These are phyloP conservation scores for Vinca minor DNA, from an alignment of 257 asterid species.

Conservation along the genomic window DNA sequence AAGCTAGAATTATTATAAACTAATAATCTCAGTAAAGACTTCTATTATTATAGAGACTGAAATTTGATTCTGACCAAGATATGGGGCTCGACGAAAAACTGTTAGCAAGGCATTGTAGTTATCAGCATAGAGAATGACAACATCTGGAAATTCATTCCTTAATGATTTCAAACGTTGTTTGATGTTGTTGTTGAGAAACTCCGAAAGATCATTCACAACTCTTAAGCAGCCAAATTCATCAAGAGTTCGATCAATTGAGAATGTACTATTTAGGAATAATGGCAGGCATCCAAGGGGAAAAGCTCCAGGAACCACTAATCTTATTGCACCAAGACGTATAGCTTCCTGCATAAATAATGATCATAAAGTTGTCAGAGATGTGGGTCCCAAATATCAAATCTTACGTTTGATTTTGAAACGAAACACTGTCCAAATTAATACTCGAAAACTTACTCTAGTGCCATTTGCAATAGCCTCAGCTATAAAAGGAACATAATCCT, in stretches of 20 bases:
- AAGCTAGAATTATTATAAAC: no score
- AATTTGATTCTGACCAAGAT: neutral
- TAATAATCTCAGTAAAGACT: no score
- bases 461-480: conserved; percentile 17
- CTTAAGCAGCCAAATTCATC: conserved; percentile 19
- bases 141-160: conserved; percentile 12
- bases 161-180: conserved; percentile 6
- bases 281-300: conserved; percentile 19
- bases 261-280: neutral
- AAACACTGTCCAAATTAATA: no score
- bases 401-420: no score
- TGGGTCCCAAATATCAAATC: no score
- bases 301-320: conserved; percentile 11
- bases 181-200: conserved; percentile 2
- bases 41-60: no score
- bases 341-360: conserved; percentile 11
- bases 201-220: conserved; percentile 8
- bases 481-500: conserved; percentile 14
- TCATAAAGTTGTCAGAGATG: no score
- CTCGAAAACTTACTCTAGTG: conserved; percentile 20
- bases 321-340: conserved; percentile 6
- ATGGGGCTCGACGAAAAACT: conserved; percentile 2
- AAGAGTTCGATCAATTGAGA: neutral
- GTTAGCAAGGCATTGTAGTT: conserved; percentile 15
- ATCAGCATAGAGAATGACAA: conserved; percentile 15